Base-by-base conservation (phyloP, 2,329 filamentous ascomycete species). In the Teratosphaeria gauchensis region DNA sequence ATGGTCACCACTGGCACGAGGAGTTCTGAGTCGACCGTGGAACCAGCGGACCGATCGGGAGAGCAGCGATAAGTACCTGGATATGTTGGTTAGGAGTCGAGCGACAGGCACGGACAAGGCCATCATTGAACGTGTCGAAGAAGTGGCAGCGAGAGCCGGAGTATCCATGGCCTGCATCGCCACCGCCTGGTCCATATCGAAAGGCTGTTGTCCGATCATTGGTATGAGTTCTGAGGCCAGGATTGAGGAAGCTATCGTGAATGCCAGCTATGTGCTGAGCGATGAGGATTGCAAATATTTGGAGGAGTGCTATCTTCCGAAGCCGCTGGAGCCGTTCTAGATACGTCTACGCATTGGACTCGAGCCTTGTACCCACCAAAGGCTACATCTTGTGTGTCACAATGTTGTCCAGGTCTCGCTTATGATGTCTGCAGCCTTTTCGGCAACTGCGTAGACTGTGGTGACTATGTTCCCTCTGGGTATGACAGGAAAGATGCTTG, bases 271-370 rank as follows among this genome's bases (percentile, higher is more conserved):
- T 38, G 70, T 75, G 53, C 68, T 88, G 60, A 81, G 76, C 0
- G 75, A 79, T 0, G 82, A 86, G 61, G 84, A 88, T 66, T 77
- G 82, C 62, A 75, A 78, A 56, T 85, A 83, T 64, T 70, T 87
- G 4, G 84, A 87, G 71, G 84, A 84, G 68, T 75, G 80, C 19
- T 88, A 87, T 70, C 42, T 55, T 24, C 53, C 59, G 5, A 19
- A 59, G 35, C 33, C 33, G 4, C 33, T 38, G 33, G 33, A 38
- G 33, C 14, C 33, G 33, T 38, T 38, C 33, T 38, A 38, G 33
- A 38, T 38, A 38, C 33, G 33, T 38, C 8, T 5, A 38, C 33
- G 33, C 33, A 38, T 38, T 38, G 33, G 33, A 38, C 33, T 35
- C 33, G 33, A 35, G 33, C 33, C 33, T 35, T 35, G 33, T 35